Conservation (phyloP, 2,329 filamentous ascomycete species). For the Beauveria scarabaeidicola region DNA sequence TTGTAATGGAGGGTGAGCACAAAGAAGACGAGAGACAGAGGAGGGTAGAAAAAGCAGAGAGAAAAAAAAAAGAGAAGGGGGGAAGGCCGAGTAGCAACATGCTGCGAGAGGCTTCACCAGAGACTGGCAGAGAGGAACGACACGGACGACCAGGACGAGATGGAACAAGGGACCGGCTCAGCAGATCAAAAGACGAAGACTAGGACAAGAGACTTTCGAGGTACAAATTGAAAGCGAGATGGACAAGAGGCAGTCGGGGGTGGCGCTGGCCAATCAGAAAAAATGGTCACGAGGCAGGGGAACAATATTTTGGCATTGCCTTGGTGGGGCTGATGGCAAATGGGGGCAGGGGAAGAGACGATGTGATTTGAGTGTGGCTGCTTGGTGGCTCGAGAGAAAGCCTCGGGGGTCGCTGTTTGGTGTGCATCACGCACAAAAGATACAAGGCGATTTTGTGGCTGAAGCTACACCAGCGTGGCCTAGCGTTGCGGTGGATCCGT, state of each 20-base stretch:
- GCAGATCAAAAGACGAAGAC: conserved; percentile 6
- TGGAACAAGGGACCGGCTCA: conserved; percentile 6
- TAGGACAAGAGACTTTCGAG: conserved; percentile 3
- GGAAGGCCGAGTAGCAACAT: conserved; percentile 13
- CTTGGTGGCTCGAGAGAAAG: background rate
- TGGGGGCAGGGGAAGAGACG: background rate
- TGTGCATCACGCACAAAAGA: background rate
- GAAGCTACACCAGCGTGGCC: conserved; percentile 1
- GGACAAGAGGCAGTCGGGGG: conserved; percentile 10
- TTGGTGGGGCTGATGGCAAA: background rate
- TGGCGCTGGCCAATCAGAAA: conserved; percentile 31
- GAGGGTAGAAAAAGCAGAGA: conserved; percentile 18
- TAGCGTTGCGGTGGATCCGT: background rate
- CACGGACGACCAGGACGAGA: background rate
- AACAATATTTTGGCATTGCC: conserved; percentile 23
- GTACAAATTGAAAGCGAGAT: conserved; percentile 19
- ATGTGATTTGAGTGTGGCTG: conserved; percentile 4
- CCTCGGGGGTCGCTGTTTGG: background rate
- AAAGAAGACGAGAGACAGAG: background rate
- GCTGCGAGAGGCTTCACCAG: conserved; percentile 11
- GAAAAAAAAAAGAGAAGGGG: conserved; percentile 14
- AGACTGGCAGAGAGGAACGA: background rate
- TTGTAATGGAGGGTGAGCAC: conserved; percentile 20
- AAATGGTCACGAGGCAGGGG: conserved; percentile 24
- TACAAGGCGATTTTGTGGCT: background rate